phyloP scores from a whole-genome alignment of 345 rosid genomes.

The Iberis pinnata region DNA sequence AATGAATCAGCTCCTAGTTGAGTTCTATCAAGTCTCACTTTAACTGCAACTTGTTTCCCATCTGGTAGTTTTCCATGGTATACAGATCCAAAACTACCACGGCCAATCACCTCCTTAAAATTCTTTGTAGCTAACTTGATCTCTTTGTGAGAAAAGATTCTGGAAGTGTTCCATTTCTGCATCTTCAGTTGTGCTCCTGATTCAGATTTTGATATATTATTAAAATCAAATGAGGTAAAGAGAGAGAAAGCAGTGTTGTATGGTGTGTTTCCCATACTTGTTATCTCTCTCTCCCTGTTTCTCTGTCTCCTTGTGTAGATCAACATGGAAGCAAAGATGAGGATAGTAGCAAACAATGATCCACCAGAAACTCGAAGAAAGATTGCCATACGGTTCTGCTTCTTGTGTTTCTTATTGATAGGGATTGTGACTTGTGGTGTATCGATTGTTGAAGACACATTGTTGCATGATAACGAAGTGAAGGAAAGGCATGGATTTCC shows the following conservation, averaged over 20 bases:
- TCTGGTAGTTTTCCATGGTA: conserved; percentile 74
- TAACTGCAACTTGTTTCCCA: conserved; percentile 75
- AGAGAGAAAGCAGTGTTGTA: conserved; percentile 11
- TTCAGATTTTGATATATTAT: conserved; percentile 7
- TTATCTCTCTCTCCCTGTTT: conserved; percentile 32
- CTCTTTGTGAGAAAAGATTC: conserved; percentile 71
- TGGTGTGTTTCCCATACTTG: conserved; percentile 45
- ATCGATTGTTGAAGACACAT: conserved; percentile 60
- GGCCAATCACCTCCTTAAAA: conserved; percentile 76
- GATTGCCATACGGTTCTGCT: conserved; percentile 36
- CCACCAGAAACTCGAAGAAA: conserved; percentile 56
- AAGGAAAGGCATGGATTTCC: conserved; percentile 82
- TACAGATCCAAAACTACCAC: conserved; percentile 87
- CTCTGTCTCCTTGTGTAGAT: conserved; percentile 39
- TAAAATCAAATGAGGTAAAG: conserved; percentile 9
- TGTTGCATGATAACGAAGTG: conserved; percentile 50
- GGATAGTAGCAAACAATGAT: conserved; percentile 43
- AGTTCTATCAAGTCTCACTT: conserved; percentile 74
- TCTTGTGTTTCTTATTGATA: conserved; percentile 37
- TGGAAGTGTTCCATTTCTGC: conserved; percentile 81
- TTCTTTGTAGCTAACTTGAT: conserved; percentile 70
- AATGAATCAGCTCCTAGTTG: conserved; percentile 95
- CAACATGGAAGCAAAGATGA: conserved; percentile 34
- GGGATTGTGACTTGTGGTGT: conserved; percentile 71
- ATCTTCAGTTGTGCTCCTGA: conserved; percentile 48